Evolutionary conservation across 108 stramenopile species (phyloP), one percentile per base, ranked within the genome.

Genomic region (Fistulifera solaris): DNA sequence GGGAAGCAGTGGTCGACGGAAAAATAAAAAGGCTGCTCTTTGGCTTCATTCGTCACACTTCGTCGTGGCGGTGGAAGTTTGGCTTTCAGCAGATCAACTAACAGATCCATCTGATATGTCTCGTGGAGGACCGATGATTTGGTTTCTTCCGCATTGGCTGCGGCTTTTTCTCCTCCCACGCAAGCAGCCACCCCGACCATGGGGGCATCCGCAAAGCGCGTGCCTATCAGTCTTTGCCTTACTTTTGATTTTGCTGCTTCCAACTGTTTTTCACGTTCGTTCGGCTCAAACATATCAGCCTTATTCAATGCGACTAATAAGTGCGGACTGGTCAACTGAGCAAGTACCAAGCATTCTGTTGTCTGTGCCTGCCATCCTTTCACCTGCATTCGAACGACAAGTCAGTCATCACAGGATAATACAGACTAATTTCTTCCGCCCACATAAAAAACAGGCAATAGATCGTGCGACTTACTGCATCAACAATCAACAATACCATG

Each of bases 331-430:
- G 95, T 96, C 54, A 96, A 79, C 71, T 98, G 96, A 14, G 93
- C 98, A 56, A 99, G 80, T 27, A 99, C 97, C 24, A 98, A 68
- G 61, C 99, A 99, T 73, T 99, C 99, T 12, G 90, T 95, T 10
- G 99, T 99, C 71, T 99, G 99, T 6, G 96, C 91, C 62, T 99
- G 97, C 72, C 98, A 92, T 38, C 97, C 96, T 64, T 97, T 97
- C 59, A 76, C 31, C 31, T 35, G 31, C 8, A 8, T 35, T 35
- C n/a, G n/a, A n/a, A n/a, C n/a, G n/a, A n/a, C n/a, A n/a, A n/a
- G n/a, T n/a, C n/a, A n/a, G n/a, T n/a, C n/a, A n/a, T n/a, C n/a
- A n/a, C n/a, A n/a, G n/a, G n/a, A n/a, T n/a, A n/a, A n/a, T n/a
- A n/a, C n/a, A n/a, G n/a, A n/a, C n/a, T n/a, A n/a, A n/a, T n/a